A percentile compares a stretch with the other conserved stretches of the same genome.
phyloP scores from a whole-genome alignment of 75 land plant species.

The Selaginella tamariscina region DNA sequence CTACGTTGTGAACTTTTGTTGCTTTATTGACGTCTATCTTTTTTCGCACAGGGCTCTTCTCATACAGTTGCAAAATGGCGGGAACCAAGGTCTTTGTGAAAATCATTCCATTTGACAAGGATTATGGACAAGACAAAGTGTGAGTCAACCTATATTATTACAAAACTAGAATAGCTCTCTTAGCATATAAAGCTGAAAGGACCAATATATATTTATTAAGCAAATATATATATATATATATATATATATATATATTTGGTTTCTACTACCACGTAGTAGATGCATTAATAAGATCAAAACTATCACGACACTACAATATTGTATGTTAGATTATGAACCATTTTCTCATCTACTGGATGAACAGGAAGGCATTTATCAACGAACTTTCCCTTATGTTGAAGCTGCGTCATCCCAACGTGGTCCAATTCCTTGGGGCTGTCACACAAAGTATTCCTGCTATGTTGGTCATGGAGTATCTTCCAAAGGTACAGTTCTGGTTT shows the following conservation, averaged over 20 bases:
- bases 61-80: constrained; percentile 93
- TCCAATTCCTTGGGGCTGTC: constrained; percentile 60
- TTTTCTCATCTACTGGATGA: neutral
- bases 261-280: neutral
- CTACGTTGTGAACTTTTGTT: no score
- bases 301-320: constrained; percentile 10
- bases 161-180: neutral
- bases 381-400: constrained; percentile 66
- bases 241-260: neutral
- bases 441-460: constrained; percentile 33
- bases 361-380: constrained; percentile 65
- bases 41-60: neutral
- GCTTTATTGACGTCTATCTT: neutral
- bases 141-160: constrained; percentile 11
- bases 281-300: neutral
- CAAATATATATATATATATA: neutral
- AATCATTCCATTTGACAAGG: constrained; percentile 45
- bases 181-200: neutral
- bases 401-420: constrained; percentile 54
- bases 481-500: no score
- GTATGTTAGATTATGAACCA: neutral
- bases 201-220: neutral
- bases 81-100: constrained; percentile 87
- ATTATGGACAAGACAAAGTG: constrained; percentile 2
- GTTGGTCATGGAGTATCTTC: constrained; percentile 40